phyloP scores from a whole-genome alignment of 352 stramenopile genomes.

The Phytophthora ohioensis region DNA sequence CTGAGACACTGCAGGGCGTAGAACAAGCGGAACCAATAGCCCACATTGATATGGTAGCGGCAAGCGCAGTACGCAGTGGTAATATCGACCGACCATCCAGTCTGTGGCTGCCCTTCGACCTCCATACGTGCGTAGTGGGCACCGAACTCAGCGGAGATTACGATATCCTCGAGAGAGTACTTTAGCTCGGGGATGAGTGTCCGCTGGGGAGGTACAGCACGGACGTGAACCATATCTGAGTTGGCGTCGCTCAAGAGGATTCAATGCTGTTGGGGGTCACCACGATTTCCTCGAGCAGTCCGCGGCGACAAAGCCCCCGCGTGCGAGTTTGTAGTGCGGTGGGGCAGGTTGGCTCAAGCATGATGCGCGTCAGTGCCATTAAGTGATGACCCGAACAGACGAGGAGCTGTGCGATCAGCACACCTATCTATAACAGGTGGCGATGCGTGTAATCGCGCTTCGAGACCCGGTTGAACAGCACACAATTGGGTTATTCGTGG shows the following conservation, averaged over 20 bases:
- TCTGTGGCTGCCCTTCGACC: slow-evolving; percentile 5
- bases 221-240: slow-evolving; percentile 2
- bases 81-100: slow-evolving; percentile 1
- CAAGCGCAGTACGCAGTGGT: background rate
- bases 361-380: background rate
- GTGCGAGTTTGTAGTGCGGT: background rate
- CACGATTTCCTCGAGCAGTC: slow-evolving; percentile 1
- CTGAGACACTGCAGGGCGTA: no score
- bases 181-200: slow-evolving; percentile 8
- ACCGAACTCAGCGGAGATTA: slow-evolving; percentile 1
- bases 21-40: slow-evolving; percentile 8
- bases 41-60: slow-evolving; percentile 9
- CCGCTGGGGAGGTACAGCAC: background rate
- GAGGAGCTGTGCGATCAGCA: background rate
- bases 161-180: background rate
- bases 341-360: background rate
- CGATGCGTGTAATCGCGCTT: slow-evolving; percentile 42
- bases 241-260: no score
- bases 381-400: background rate
- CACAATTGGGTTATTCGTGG: slow-evolving; percentile 39
- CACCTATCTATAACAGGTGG: slow-evolving; percentile 13
- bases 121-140: slow-evolving; percentile 16
- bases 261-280: slow-evolving; percentile 1
- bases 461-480: slow-evolving; percentile 36
- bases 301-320: background rate